A percentile compares a stretch with the other conserved stretches of the same genome.
Evolutionary conservation across 2,329 filamentous ascomycete species (phyloP).

Genomic region (Akanthomyces uredinophilus): DNA sequence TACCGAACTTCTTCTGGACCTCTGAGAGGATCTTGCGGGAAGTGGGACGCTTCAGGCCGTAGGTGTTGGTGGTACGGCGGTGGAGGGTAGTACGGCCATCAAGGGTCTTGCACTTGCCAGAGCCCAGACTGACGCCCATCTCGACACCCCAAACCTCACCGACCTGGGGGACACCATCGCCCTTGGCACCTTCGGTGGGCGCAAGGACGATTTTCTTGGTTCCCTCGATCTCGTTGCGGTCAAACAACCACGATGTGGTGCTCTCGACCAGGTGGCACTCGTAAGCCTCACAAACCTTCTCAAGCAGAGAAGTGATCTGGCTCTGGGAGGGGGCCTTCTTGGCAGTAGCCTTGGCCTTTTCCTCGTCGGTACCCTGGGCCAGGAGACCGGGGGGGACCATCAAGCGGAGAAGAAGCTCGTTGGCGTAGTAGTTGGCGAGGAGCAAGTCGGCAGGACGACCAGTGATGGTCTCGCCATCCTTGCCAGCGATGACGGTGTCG

Average conservation of each 20-base stretch:
- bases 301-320: slow-evolving; percentile 80
- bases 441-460: slow-evolving; percentile 82
- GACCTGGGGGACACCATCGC: slow-evolving; percentile 81
- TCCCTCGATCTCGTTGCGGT: slow-evolving; percentile 94
- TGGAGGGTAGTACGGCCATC: slow-evolving; percentile 87
- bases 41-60: slow-evolving; percentile 87
- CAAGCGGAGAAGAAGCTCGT: slow-evolving; percentile 86
- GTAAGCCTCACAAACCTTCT: slow-evolving; percentile 88
- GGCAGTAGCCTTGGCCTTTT: slow-evolving; percentile 84
- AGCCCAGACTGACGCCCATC: slow-evolving; percentile 83
- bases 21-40: slow-evolving; percentile 90
- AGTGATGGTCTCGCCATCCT: slow-evolving; percentile 58
- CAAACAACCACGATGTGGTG: slow-evolving; percentile 96
- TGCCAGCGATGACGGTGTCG: slow-evolving; percentile 76
- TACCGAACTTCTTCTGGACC: slow-evolving; percentile 94
- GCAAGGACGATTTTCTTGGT: slow-evolving; percentile 96
- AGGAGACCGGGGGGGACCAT: slow-evolving; percentile 89
- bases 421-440: slow-evolving; percentile 88
- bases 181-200: slow-evolving; percentile 80
- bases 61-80: slow-evolving; percentile 86
- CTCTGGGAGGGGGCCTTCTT: slow-evolving; percentile 79
- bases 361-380: slow-evolving; percentile 79
- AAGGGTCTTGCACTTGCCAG: slow-evolving; percentile 90
- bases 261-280: slow-evolving; percentile 93
- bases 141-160: slow-evolving; percentile 98